Base-by-base conservation (phyloP, 495 filamentous ascomycete genomes). In the Xylaria nigripes region DNA sequence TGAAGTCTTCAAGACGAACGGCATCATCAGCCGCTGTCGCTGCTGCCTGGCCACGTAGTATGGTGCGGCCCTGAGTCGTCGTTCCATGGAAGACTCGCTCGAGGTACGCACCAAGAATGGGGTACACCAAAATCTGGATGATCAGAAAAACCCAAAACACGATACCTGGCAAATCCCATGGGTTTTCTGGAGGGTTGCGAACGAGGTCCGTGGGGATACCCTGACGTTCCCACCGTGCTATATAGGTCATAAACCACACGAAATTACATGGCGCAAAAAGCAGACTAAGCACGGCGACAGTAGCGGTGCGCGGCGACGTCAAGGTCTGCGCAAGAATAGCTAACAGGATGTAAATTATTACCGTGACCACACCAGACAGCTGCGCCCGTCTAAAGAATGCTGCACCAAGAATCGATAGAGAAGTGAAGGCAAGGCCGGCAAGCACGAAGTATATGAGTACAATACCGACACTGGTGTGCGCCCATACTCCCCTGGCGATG, bases 261-360 rank as follows among this genome's bases (percentile, higher is more conserved):
- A 86, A 89, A 56, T 84, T 90, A 74, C 84, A 86, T 7, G 87
- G 85, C 12, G 86, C 75, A 61, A 91, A 93, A 3, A 93, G 68
- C 5, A 91, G 61, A 55, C 82, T 78, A 7, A 93, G 74, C 6
- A 84, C 70, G 2, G 73, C 72, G 6, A 88, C 80, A 2, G 80
- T 73, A 9, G 69, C 79, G 15, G 82, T 83, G 19, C 61, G 74
- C n/a, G 73, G 70, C 25, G 74, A 76, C 0, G 72, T 76, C 24
- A 81, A 62, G 13, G 86, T 77, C 67, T 91, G 87, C 0, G 86
- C 83, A 5, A 86, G 63, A 41, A 93, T 78, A 16, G 80, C 86
- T 9, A 90, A 67, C 42, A 86, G 63, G 16, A 91, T 70, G n/a
- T 76, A 77, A 27, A 81, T 60, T 18, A 91, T 81, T 10, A 81